phyloP scores from a whole-genome alignment of 2,329 filamentous ascomycete species.

The Exophiala spinifera region DNA sequence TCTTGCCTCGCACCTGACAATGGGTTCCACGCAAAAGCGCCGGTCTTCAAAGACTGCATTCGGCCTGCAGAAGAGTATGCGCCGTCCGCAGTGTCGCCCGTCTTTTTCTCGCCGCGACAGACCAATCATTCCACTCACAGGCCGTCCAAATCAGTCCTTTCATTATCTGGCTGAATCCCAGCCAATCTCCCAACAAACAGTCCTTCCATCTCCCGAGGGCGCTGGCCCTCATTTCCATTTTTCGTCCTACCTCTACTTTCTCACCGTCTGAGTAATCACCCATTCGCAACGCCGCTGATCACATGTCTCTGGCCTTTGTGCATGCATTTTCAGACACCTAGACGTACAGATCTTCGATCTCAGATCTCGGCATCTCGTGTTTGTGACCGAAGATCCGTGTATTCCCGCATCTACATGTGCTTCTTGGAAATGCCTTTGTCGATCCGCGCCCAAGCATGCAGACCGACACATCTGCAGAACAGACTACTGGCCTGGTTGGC shows the following conservation, averaged over 20 bases:
- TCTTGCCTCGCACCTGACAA: no score
- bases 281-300: neutral
- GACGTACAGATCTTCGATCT: no score
- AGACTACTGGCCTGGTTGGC: neutral
- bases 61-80: neutral
- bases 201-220: no score
- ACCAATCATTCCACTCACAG: neutral
- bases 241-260: neutral
- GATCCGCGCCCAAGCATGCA: neutral
- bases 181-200: conserved; percentile 1
- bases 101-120: neutral
- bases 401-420: no score
- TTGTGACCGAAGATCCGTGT: no score
- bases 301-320: neutral
- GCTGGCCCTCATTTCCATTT: neutral
- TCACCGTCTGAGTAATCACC: neutral
- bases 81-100: neutral
- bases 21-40: no score
- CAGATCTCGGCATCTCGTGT: no score
- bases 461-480: neutral
- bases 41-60: neutral
- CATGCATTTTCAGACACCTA: neutral
- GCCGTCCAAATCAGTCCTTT: conserved; percentile 16
- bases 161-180: conserved; percentile 14
- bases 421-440: no score